A percentile compares a stretch with the other conserved stretches of the same genome.
Evolutionary conservation across 805 yeast species (phyloP).

Genomic region (Suhomyces faveliae): DNA sequence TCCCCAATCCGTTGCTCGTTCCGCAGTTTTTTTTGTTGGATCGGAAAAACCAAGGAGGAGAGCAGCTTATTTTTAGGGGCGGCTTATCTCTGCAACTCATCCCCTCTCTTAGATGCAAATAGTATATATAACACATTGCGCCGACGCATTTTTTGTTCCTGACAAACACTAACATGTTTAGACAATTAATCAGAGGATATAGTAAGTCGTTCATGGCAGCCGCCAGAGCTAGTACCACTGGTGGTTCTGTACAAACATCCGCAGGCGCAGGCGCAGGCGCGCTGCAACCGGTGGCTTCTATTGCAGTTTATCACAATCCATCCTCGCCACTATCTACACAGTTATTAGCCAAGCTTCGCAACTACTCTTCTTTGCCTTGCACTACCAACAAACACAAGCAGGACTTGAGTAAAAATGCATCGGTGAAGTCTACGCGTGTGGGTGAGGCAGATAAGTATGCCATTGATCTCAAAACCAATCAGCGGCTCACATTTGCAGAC

Average conservation of each 20-base stretch:
- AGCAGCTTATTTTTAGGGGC: background rate
- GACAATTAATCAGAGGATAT: slow-evolving; percentile 1
- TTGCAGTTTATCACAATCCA: slow-evolving; percentile 33
- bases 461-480: slow-evolving; percentile 17
- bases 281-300: slow-evolving; percentile 11
- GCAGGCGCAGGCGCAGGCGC: slow-evolving; percentile 1
- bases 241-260: background rate
- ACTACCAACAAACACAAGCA: slow-evolving; percentile 12
- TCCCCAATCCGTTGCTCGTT: background rate
- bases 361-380: slow-evolving; percentile 20
- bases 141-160: background rate
- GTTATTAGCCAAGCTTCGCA: slow-evolving; percentile 21
- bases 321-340: slow-evolving; percentile 24
- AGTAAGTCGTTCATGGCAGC: slow-evolving; percentile 2
- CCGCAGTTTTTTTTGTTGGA: slow-evolving; percentile 5
- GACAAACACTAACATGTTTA: slow-evolving; percentile 1
- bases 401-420: background rate
- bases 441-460: slow-evolving; percentile 15
- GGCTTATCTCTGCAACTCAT: slow-evolving; percentile 1
- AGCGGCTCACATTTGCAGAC: slow-evolving; percentile 23
- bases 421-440: background rate
- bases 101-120: slow-evolving; percentile 7
- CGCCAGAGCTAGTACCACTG: slow-evolving; percentile 2
- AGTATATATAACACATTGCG: background rate
- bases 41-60: slow-evolving; percentile 7